Conservation (phyloP, 176 grass and related monocot species). For the Typha latifolia region DNA sequence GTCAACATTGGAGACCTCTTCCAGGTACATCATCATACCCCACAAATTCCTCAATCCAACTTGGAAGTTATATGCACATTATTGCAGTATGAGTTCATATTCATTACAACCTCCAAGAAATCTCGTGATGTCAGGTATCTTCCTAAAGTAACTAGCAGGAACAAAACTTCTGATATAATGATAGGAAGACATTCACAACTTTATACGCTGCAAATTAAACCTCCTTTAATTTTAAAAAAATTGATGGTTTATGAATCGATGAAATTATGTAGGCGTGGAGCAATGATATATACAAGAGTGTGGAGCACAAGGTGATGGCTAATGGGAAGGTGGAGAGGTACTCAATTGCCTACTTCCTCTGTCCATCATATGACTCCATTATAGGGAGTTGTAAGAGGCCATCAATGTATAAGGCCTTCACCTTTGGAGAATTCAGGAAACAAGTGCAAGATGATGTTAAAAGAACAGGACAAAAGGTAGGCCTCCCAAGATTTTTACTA, state of each 20-base stretch:
- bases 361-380: slow-evolving; percentile 61
- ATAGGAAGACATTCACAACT: background rate
- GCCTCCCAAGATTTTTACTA: slow-evolving; percentile 54
- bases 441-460: slow-evolving; percentile 66
- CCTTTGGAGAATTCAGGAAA: slow-evolving; percentile 71
- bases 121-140: too few species aligned
- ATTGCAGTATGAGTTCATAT: too few species aligned
- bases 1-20: slow-evolving; percentile 91
- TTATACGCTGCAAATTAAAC: background rate
- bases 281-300: slow-evolving; percentile 84
- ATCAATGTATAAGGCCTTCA: slow-evolving; percentile 61
- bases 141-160: too few species aligned
- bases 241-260: background rate
- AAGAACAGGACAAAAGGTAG: slow-evolving; percentile 47
- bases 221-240: too few species aligned
- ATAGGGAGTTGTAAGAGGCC: slow-evolving; percentile 52
- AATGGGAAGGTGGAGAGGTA: slow-evolving; percentile 51
- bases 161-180: too few species aligned
- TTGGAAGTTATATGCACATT: too few species aligned
- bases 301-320: slow-evolving; percentile 69
- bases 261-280: slow-evolving; percentile 64
- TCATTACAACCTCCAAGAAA: too few species aligned
- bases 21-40: slow-evolving; percentile 37
- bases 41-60: background rate
- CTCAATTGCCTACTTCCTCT: slow-evolving; percentile 74